Evolutionary conservation across 805 yeast genomes (phyloP).

Genomic region (Schizosaccharomyces osmophilus): DNA sequence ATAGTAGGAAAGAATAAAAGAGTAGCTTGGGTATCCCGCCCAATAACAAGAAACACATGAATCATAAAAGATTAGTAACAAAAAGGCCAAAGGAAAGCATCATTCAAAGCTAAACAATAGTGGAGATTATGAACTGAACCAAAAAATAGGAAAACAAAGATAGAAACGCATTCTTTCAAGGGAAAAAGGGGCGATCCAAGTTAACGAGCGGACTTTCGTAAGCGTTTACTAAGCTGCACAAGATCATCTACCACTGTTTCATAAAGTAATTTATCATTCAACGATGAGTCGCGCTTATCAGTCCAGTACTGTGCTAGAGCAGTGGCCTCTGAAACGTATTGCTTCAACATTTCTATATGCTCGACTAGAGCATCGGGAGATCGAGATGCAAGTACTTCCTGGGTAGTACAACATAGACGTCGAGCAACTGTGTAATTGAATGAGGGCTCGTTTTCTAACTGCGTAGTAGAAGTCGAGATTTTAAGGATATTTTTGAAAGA

Average conservation of each 20-base stretch:
- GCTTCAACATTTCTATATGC: background rate
- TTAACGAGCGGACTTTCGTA: background rate
- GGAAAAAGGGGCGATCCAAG: background rate
- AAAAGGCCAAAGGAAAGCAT: too few species aligned
- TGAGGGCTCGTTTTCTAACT: background rate
- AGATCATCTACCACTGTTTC: slow-evolving; percentile 2
- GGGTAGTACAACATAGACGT: background rate
- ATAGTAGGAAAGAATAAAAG: too few species aligned
- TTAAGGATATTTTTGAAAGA: too few species aligned
- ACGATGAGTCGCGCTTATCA: background rate
- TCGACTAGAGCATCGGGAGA: background rate
- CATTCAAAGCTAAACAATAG: too few species aligned
- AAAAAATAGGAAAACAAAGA: background rate
- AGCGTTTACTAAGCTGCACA: background rate
- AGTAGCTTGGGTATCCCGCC: too few species aligned
- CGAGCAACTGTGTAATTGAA: background rate
- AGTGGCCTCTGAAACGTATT: background rate
- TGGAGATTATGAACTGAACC: too few species aligned
- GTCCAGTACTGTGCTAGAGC: background rate
- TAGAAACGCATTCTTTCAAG: background rate
- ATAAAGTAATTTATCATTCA: background rate
- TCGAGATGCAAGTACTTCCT: background rate
- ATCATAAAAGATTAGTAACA: too few species aligned
- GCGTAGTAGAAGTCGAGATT: background rate
- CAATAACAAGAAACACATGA: too few species aligned